Base-by-base conservation (phyloP, 768 basidiomycete genomes). In the Naganishia kalamii region DNA sequence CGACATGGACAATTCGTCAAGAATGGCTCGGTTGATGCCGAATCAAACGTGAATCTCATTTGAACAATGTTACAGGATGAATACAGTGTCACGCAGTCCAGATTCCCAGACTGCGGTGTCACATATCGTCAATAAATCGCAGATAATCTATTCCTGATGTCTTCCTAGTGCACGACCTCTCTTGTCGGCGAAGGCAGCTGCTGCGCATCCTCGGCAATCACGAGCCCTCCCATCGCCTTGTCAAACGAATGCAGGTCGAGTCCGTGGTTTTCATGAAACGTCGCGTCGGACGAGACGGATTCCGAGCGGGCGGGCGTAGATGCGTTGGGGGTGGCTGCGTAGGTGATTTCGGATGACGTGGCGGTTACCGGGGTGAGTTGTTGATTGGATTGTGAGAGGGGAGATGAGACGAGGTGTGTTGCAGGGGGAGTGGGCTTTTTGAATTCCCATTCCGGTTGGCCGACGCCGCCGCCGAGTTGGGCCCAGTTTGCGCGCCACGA, bases 401-500 rank as follows among this genome's bases (percentile, higher is more conserved):
- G 50, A n/a, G 3, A 8, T 8, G 43, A 44, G n/a, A 12, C 27
- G 37, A 17, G 21, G 10, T 25, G 23, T n/a, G n/a, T n/a, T n/a
- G n/a, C n/a, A n/a, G 33, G n/a, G 19, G 25, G 19, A 0, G 25
- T 44, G 17, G 30, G 33, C 23, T 40, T 23, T 43, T 67, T 67
- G 47, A 54, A 67, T 1, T 62, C 66, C 37, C 37, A 67, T 57
- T 67, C 66, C 29, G 60, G 37, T n/a, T 23, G 21, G 12, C 62
- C 66, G 23, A 63, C 66, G 4, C 52, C 47, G 5, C 62, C 66
- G 23, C 62, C 66, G 0, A 68, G 46, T 3, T 21, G 19, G 12
- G 23, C 44, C 66, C 66, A 68, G 17, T 54, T 35, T 3, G 37
- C 21, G 15, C 37, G 62, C 21, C 60, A 49, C 8, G 25, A 21